Percentiles rank a stretch among this genome's conserved stretches.
Evolutionary conservation across 306 rosid species (phyloP).

Genomic region (Lathyrus sativus): DNA sequence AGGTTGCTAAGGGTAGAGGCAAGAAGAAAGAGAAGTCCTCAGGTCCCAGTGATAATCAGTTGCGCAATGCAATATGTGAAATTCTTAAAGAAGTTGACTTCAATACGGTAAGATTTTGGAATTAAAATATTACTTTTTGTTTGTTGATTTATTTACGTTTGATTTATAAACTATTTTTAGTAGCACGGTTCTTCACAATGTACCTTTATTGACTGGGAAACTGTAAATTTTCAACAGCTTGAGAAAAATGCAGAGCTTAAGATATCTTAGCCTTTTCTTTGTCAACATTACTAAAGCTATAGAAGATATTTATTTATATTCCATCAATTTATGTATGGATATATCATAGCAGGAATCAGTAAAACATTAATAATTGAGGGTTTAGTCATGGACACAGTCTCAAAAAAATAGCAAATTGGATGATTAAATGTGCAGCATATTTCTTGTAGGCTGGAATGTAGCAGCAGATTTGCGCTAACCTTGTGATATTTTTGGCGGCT

Average conservation of each 20-base stretch:
- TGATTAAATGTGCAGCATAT: conserved; percentile 18
- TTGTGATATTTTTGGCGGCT: conserved; percentile 1
- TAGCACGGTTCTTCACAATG: background rate
- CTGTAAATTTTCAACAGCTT: conserved; percentile 27
- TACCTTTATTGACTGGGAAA: background rate
- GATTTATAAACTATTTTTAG: conserved; percentile 1
- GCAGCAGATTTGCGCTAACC: conserved; percentile 26
- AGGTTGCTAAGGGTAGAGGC: conserved; percentile 61
- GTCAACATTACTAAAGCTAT: background rate
- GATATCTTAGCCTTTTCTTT: conserved; percentile 25
- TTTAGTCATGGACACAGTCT: conserved; percentile 30
- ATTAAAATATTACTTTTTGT: conserved; percentile 5
- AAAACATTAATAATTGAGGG: background rate
- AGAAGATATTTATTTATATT: conserved; percentile 15
- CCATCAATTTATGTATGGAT: conserved; percentile 7
- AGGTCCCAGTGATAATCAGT: conserved; percentile 68
- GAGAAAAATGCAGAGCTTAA: conserved; percentile 10
- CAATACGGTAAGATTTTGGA: conserved; percentile 70
- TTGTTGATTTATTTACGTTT: background rate
- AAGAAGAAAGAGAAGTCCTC: conserved; percentile 58
- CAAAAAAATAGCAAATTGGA: background rate
- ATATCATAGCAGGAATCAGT: conserved; percentile 5
- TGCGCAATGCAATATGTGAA: conserved; percentile 82
- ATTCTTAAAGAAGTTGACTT: conserved; percentile 97
- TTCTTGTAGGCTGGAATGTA: conserved; percentile 24